phyloP scores from a whole-genome alignment of 805 yeast genomes.

The Millerago galiae region DNA sequence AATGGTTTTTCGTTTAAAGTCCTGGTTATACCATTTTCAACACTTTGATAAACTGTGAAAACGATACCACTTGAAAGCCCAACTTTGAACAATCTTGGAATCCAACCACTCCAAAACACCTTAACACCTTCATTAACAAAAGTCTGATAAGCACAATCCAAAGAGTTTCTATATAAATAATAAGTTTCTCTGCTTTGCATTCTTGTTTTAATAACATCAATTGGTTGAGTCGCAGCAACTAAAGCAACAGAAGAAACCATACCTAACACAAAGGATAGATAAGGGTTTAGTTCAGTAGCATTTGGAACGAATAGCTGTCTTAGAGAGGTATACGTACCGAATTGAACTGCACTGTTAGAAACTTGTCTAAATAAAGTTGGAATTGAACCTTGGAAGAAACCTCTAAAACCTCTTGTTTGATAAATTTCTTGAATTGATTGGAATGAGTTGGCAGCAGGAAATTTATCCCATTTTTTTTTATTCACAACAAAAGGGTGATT shows the following conservation, averaged over 20 bases:
- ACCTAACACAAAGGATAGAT: slow-evolving; percentile 39
- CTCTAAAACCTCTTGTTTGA: slow-evolving; percentile 61
- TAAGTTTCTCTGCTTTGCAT: slow-evolving; percentile 74
- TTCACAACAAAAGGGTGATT: slow-evolving; percentile 27
- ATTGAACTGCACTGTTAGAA: slow-evolving; percentile 73
- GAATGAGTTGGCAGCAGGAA: slow-evolving; percentile 48
- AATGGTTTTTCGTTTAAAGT: slow-evolving; percentile 34
- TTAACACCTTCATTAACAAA: slow-evolving; percentile 39
- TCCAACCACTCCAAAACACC: slow-evolving; percentile 53
- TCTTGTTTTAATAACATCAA: slow-evolving; percentile 82
- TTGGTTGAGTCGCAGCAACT: slow-evolving; percentile 76
- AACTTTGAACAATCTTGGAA: slow-evolving; percentile 65
- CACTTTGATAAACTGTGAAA: slow-evolving; percentile 53
- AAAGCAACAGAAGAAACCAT: slow-evolving; percentile 65
- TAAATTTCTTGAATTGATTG: slow-evolving; percentile 62
- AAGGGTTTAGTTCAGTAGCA: slow-evolving; percentile 29
- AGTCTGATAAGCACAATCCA: slow-evolving; percentile 46
- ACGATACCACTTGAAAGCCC: slow-evolving; percentile 68
- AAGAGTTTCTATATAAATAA: slow-evolving; percentile 50
- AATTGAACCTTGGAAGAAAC: slow-evolving; percentile 75
- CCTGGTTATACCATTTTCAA: slow-evolving; percentile 39
- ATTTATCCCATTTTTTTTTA: slow-evolving; percentile 33
- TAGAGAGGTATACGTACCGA: slow-evolving; percentile 73
- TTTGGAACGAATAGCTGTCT: slow-evolving; percentile 64
- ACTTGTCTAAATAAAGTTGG: slow-evolving; percentile 82